Evolutionary conservation across 306 rosid genomes (phyloP).

Genomic region (Cucumis hystrix): DNA sequence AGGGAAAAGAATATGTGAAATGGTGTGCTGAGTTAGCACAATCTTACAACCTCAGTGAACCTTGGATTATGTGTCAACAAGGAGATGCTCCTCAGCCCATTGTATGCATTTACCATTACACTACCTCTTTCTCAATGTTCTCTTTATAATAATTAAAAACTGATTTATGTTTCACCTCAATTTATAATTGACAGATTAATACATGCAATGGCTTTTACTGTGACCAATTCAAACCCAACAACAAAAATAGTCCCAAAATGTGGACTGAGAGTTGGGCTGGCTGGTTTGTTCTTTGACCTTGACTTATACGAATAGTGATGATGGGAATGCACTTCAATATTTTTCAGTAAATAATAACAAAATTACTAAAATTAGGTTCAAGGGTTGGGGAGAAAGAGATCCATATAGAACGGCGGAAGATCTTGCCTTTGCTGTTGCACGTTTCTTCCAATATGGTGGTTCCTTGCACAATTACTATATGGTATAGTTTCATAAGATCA

Average conservation of each 20-base stretch:
- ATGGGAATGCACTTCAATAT: no score
- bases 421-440: constrained; percentile 41
- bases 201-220: constrained; percentile 56
- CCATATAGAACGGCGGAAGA: constrained; percentile 52
- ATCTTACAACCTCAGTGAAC: constrained; percentile 25
- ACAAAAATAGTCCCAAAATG: constrained; percentile 35
- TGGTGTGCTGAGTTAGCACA: constrained; percentile 46
- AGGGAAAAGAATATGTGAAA: constrained; percentile 31
- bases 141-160: no score
- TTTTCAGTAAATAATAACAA: background rate
- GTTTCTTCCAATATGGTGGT: constrained; percentile 45
- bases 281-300: constrained; percentile 13
- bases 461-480: constrained; percentile 48
- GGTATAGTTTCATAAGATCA: constrained; percentile 14
- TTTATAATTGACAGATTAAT: background rate
- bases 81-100: constrained; percentile 35
- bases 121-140: background rate
- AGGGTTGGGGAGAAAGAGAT: constrained; percentile 29
- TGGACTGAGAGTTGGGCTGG: constrained; percentile 68
- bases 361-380: constrained; percentile 17
- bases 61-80: constrained; percentile 60
- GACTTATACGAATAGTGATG: no score
- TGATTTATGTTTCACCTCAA: background rate
- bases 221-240: constrained; percentile 35
- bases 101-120: background rate